These are phyloP conservation scores for Chloris gayana DNA, from an alignment of 176 grass and related monocot genomes.

Conservation along the genomic window DNA sequence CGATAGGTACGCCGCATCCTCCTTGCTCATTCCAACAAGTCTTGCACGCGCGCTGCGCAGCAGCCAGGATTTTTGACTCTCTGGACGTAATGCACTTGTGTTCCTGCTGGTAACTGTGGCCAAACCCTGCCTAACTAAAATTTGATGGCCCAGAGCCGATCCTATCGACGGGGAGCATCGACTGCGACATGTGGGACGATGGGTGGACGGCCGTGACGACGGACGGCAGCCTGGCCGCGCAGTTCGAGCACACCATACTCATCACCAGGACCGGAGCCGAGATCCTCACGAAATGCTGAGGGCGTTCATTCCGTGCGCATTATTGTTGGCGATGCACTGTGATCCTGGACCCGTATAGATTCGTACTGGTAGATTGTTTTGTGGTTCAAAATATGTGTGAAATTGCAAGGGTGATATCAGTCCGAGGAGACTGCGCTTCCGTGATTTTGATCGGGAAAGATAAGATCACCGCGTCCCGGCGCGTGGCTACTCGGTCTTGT, in stretches of 20 bases:
- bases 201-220: conserved; percentile 83
- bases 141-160: conserved; percentile 56
- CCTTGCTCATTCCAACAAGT: neutral
- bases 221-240: conserved; percentile 73
- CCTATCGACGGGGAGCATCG: conserved; percentile 69
- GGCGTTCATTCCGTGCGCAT: neutral
- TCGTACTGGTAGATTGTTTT: neutral
- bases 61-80: neutral
- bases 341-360: neutral
- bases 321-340: neutral
- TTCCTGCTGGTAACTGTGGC: neutral
- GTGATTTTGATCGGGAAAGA: neutral
- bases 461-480: neutral
- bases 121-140: neutral
- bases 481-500: neutral
- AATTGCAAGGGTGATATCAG: neutral
- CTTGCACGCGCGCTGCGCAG: neutral
- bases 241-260: conserved; percentile 89
- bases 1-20: conserved; percentile 58
- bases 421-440: neutral
- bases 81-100: neutral
- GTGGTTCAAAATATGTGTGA: neutral
- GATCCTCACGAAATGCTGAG: conserved; percentile 74
- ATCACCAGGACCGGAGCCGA: conserved; percentile 75
- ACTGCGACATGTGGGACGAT: conserved; percentile 76